Base-by-base conservation (phyloP, 768 basidiomycete species). In the Nidula microcarpa region DNA sequence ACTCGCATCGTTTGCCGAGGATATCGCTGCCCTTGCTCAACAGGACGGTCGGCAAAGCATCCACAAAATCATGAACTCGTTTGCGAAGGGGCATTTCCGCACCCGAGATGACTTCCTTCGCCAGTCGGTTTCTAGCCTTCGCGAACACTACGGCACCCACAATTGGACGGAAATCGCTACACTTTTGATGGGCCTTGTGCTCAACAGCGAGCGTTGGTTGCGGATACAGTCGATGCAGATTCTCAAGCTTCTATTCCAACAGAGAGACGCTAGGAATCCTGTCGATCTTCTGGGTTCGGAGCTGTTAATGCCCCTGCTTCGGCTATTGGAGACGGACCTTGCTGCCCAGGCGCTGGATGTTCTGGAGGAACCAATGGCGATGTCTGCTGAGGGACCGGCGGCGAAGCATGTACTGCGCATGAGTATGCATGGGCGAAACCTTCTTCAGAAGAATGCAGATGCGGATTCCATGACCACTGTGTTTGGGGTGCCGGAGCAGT, bases 91-190 rank as follows among this genome's bases (percentile, higher is more conserved):
- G 17, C 87, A 90, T 49, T 97, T 98, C 76, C 79, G 94, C 47
- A 93, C 93, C 1, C 87, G 87, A 62, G 94, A 98, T 50, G 94
- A 97, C 69, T 96, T 96, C 71, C 79, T 96, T 54, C 85, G 92
- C 4, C 93, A 97, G 64, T 93, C 91, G 0, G 86, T 93, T 17
- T 77, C 84, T 1, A 87, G 89, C 59, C 77, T 98, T 36, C 84
- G 93, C 17, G 94, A 97, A 63, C 86, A 91, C 67, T 94, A 92
- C 62, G 83, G 84, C 0, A 74, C 74, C 3, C 80, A 89, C 49
- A 74, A 85, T 59, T 91, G 91, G 82, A 80, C 87, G 2, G 86
- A 93, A 32, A 83, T 94, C 16, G 85, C 92, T 47, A 90, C 91
- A 0, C 76, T 94, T 13, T 80, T 97, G n/a, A 77, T 96, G 9